Evolutionary conservation across 352 stramenopile genomes (phyloP), one percentile per base, ranked within the genome.

Genomic region (Saprolegnia diclina): DNA sequence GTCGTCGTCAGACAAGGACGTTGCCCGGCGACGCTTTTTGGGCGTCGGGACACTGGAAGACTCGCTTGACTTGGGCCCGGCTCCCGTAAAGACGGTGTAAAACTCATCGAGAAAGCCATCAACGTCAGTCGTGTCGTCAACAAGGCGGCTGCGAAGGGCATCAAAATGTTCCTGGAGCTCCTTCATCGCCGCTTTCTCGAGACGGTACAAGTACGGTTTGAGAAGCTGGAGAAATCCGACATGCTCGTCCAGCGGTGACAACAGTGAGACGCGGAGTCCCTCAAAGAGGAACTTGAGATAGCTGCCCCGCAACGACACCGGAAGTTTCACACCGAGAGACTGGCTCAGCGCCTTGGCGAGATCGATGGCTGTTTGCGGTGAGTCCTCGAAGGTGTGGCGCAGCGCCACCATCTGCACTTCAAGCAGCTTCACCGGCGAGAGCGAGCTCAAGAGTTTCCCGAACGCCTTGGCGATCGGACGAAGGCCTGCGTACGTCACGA

Each of bases 351-450:
- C 81, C 76, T 88, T 95, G 29, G 83, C 80, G 13, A 95, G 64
- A 26, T 79, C 68, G 52, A 92, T 76, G 19, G 75, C 83, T 35
- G 85, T 76, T 61, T 83, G 75, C 19, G 91, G 61, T 44, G 89
- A 82, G 56, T 89, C 81, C n/a, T 77, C 66, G 64, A 82, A 95
- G 13, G 89, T 64, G 67, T 90, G 81, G 3, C 85, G 83, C 53
- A 95, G 76, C 16, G 84, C 77, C 29, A 80, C 88, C 86, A 95
- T 95, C 71, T 95, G 87, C n/a, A 93, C 83, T 73, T 95, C 87
- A 24, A 95, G 73, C 57, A 91, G 93, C 24, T 87, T 83, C 48
- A 94, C 80, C 0, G 85, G 84, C 9, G 85, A 82, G 40, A 94
- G 78, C 18, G 75, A 72, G 56, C 92, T 94, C 50, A 95, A 71